Percentiles rank a stretch among this genome's conserved stretches.
These are phyloP conservation scores for Eimeria zaria DNA, from an alignment of 169 alveolate species.

Conservation along the genomic window DNA sequence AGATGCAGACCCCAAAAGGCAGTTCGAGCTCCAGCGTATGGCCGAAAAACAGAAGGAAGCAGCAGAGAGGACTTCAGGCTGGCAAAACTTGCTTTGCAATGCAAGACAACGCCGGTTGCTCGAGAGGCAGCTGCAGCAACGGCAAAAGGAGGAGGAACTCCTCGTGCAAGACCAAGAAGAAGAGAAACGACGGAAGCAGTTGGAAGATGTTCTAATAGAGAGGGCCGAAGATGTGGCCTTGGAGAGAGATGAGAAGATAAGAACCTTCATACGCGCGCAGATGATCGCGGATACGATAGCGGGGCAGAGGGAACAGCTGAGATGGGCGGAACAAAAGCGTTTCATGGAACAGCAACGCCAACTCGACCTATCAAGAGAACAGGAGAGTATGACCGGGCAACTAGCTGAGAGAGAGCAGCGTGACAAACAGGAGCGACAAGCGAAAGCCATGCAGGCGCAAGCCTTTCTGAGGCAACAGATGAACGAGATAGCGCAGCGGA, in stretches of 20 bases:
- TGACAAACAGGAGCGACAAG: slow-evolving; percentile 34
- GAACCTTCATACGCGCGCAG: slow-evolving; percentile 43
- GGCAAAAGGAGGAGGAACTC: neutral
- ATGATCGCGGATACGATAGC: slow-evolving; percentile 67
- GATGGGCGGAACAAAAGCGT: slow-evolving; percentile 14
- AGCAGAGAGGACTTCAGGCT: slow-evolving; percentile 11
- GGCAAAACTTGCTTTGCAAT: slow-evolving; percentile 49
- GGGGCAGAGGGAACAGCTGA: slow-evolving; percentile 47
- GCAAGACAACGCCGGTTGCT: slow-evolving; percentile 14
- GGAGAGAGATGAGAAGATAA: slow-evolving; percentile 29
- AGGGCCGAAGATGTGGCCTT: neutral
- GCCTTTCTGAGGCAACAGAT: slow-evolving; percentile 40
- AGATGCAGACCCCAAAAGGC: neutral
- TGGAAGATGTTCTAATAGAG: slow-evolving; percentile 2
- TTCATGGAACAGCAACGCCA: slow-evolving; percentile 1
- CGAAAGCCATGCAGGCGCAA: slow-evolving; percentile 20
- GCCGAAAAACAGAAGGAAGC: slow-evolving; percentile 45
- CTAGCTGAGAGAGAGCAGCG: slow-evolving; percentile 36
- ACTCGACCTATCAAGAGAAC: neutral
- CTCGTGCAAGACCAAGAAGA: slow-evolving; percentile 38
- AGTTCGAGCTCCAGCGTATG: slow-evolving; percentile 17
- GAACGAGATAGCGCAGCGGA: slow-evolving; percentile 13
- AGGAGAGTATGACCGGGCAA: neutral
- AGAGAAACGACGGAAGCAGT: neutral
- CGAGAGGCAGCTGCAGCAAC: slow-evolving; percentile 1